phyloP scores from a whole-genome alignment of 139 green algal species.

The Choricystis sp. region DNA sequence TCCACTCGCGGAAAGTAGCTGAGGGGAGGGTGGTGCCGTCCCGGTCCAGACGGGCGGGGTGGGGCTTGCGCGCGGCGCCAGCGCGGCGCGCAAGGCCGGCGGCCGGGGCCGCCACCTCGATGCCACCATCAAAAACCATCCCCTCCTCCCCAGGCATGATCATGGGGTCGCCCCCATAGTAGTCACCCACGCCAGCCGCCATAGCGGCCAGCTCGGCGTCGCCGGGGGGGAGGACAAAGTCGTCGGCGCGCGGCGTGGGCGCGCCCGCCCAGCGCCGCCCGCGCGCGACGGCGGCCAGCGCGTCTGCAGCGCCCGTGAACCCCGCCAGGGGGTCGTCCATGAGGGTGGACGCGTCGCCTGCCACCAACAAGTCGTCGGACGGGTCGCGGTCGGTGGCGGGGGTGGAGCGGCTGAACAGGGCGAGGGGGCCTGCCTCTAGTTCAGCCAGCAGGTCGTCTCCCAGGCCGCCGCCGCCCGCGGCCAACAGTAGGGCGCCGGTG shows the following conservation, averaged over 20 bases:
- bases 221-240: neutral
- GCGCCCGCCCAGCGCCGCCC: neutral
- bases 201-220: neutral
- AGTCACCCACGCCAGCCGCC: too few relatives aligned
- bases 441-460: neutral
- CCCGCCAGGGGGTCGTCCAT: neutral
- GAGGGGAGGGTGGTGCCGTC: neutral
- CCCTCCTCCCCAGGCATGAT: too few relatives aligned
- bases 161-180: too few relatives aligned
- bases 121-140: too few relatives aligned
- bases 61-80: too few relatives aligned
- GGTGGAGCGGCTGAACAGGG: too few relatives aligned
- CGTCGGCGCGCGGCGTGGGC: too few relatives aligned
- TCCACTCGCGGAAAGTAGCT: neutral
- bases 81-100: too few relatives aligned
- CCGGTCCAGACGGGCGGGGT: neutral
- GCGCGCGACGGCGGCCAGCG: neutral
- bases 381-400: too few relatives aligned
- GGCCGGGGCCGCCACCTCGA: too few relatives aligned
- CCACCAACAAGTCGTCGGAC: slow-evolving; percentile 28
- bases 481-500: neutral
- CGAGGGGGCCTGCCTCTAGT: too few relatives aligned
- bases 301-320: neutral
- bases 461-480: neutral
- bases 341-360: neutral